Percentiles rank a stretch among this genome's conserved stretches.
phyloP scores from a whole-genome alignment of 2,329 filamentous ascomycete genomes.

The Trichoderma sp. region DNA sequence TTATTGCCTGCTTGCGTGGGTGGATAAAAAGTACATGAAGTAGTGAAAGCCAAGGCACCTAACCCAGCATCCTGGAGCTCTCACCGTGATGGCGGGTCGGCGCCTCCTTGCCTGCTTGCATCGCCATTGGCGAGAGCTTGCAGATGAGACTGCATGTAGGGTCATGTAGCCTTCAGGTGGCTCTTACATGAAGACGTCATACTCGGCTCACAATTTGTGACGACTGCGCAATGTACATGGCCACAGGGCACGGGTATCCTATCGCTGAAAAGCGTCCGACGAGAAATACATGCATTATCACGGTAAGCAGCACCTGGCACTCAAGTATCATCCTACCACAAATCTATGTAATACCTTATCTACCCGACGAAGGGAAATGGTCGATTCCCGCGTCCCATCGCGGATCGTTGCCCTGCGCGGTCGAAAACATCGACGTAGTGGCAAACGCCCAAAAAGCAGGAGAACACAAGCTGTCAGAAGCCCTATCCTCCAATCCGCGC shows the following conservation, averaged over 20 bases:
- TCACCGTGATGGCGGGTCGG: neutral
- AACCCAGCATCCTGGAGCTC: neutral
- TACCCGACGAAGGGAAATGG: neutral
- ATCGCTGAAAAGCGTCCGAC: no score
- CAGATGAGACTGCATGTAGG: no score
- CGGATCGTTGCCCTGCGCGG: conserved; percentile 11
- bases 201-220: neutral
- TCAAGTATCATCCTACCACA: no score
- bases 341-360: neutral
- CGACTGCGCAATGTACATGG: neutral
- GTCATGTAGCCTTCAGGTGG: neutral
- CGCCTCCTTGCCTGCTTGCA: neutral
- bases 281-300: neutral
- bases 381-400: neutral
- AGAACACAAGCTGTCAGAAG: neutral
- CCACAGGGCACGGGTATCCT: no score
- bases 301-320: neutral
- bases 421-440: conserved; percentile 11
- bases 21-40: no score
- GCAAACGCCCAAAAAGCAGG: conserved; percentile 12
- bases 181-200: neutral
- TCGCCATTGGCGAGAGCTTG: neutral
- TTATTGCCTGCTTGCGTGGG: no score
- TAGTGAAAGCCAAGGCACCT: no score
- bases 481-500: conserved; percentile 7